Conservation (phyloP, 305 asterid genomes). For the Fraxinus paxiana region DNA sequence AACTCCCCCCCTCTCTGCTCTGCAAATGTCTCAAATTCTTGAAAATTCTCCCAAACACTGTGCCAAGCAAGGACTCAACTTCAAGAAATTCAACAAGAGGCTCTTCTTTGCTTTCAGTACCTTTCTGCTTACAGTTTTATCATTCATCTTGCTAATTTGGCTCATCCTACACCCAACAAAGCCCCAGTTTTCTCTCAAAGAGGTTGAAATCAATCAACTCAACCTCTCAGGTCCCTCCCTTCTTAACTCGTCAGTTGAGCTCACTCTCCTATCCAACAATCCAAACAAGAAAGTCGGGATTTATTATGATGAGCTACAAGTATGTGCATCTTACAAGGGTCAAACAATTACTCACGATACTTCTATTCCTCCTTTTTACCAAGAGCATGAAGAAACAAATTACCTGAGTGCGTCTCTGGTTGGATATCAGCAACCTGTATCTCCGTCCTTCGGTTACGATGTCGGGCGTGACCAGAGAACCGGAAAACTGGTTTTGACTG, state of each 20-base stretch:
- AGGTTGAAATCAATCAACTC: slow-evolving; percentile 68
- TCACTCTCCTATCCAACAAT: slow-evolving; percentile 63
- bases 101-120: slow-evolving; percentile 43
- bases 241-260: slow-evolving; percentile 69
- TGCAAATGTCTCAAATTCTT: slow-evolving; percentile 62
- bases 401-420: slow-evolving; percentile 51
- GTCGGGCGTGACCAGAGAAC: slow-evolving; percentile 52
- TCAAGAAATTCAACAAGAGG: slow-evolving; percentile 52
- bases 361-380: slow-evolving; percentile 68
- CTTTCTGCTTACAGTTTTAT: slow-evolving; percentile 51
- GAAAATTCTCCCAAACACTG: slow-evolving; percentile 84
- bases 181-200: slow-evolving; percentile 61
- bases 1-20: slow-evolving; percentile 1
- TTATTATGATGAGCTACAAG: slow-evolving; percentile 58
- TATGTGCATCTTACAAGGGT: slow-evolving; percentile 77
- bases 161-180: slow-evolving; percentile 75
- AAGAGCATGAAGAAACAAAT: slow-evolving; percentile 63
- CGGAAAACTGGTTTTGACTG: slow-evolving; percentile 46
- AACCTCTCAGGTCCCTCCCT: slow-evolving; percentile 60
- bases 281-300: slow-evolving; percentile 78
- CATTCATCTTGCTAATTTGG: slow-evolving; percentile 65
- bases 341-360: slow-evolving; percentile 61
- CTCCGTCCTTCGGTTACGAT: slow-evolving; percentile 60
- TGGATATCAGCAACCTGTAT: slow-evolving; percentile 64
- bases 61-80: slow-evolving; percentile 39